Base-by-base conservation (phyloP, 805 yeast genomes). In the Huiozyma naganishii region DNA sequence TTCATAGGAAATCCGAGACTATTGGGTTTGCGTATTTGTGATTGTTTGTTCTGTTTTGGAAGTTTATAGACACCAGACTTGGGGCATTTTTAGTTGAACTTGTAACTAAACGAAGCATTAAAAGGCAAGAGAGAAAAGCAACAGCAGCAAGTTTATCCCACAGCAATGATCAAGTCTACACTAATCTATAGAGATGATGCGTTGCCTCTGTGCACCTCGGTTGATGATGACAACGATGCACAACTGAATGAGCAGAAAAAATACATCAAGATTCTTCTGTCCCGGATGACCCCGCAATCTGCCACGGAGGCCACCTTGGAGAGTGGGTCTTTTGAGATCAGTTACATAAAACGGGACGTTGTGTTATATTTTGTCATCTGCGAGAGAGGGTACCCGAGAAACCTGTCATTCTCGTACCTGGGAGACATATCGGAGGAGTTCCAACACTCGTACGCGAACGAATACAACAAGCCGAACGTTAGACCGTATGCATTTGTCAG, bases 161-260 rank as follows among this genome's bases (percentile, higher is more conserved):
- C 11, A 38, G 7, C 38, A 29, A 78, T 80, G 86, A 83, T 80
- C 49, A 72, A 72, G 53, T 79, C 86, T 1, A 80, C 87, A 0
- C 64, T 80, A 40, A 76, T 80, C 17, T 79, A 75, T 58, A 69
- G 86, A 53, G 74, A 72, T 43, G 86, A 80, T 55, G 80, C 83
- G 88, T 78, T 92, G 41, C 97, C 98, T 29, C 71, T 90, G 44
- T 79, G 94, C 47, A 95, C 95, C 6, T 83, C 95, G 1, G 89
- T 86, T 9, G 97, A 90, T 59, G 88, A 83, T 49, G 71, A 73
- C 34, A 46, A 32, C 32, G 78, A 74, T 48, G 70, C 79, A 1
- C 68, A 69, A 4, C 68, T 90, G 38, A 57, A 70, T 27, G 92
- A 85, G 42, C 88, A 85, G 59, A 90, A 89, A 72, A 78, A 83